Evolutionary conservation across 495 filamentous ascomycete genomes (phyloP), one percentile per base, ranked within the genome.

Genomic region (Neurospora hispaniola): DNA sequence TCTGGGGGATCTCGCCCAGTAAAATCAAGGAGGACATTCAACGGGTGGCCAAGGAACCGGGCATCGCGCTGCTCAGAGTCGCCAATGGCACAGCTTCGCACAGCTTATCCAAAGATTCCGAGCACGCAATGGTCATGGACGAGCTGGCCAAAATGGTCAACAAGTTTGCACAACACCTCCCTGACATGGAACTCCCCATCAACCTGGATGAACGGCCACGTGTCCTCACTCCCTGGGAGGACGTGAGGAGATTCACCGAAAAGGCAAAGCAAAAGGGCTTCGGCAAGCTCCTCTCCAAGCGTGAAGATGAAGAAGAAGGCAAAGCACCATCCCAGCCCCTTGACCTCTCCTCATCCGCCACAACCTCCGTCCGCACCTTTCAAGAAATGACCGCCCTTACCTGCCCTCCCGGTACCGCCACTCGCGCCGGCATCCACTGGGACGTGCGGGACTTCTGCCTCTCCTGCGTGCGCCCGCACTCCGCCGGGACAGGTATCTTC

Each of bases 121-220:
- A 73, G 79, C 80, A 89, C 77, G 76, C 89, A 81, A 16, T 82
- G 80, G 81, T 85, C 78, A 40, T 92, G 81, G 89, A 90, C 81
- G 88, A 86, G 42, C 86, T 92, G 39, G 85, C 85, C 16, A 81
- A 86, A 0, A 89, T 93, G 83, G 90, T 94, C 54, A 84, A 89
- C 43, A 81, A 85, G 1, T 95, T 94, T 71, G 84, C 86, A n/a
- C 75, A 90, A 73, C 84, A 90, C 75, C 85, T 96, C 6, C 93
- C 92, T 1, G 87, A 93, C 70, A 93, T 96, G 91, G 90, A 93
- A 73, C 81, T 96, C 43, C 90, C 91, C 0, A 90, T 96, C 81
- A 96, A 96, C 78, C 76, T 93, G 35, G 88, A 92, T 59, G 91
- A 94, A 75, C 87, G 92, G 74, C 92, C 93, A n/a, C 85, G 92